These are phyloP conservation scores for Ophidiomyces ophidiicola DNA, from an alignment of 2,329 filamentous ascomycete genomes.

Conservation along the genomic window DNA sequence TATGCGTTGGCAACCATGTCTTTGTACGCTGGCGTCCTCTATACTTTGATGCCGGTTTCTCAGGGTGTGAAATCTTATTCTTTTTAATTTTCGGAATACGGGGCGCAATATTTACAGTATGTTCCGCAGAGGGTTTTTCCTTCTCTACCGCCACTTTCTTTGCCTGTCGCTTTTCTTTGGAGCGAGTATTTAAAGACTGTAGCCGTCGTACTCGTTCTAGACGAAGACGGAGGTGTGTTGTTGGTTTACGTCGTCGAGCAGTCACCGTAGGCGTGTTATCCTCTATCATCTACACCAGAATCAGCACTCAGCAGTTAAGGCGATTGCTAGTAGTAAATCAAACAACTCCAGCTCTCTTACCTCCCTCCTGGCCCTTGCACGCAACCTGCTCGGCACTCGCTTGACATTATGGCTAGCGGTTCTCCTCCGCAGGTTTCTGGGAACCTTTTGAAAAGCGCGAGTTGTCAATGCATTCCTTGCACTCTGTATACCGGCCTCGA, in stretches of 20 bases:
- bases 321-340: background rate
- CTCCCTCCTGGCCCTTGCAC: conserved; percentile 54
- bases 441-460: conserved; percentile 83
- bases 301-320: background rate
- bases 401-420: conserved; percentile 95
- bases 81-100: conserved; percentile 55
- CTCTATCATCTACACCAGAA: conserved; percentile 55
- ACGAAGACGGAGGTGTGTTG: conserved; percentile 40
- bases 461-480: conserved; percentile 53
- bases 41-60: conserved; percentile 55
- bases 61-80: conserved; percentile 54
- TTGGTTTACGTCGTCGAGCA: conserved; percentile 38
- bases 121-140: conserved; percentile 12
- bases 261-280: conserved; percentile 82
- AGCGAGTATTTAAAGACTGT: conserved; percentile 44
- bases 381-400: conserved; percentile 66
- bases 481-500: conserved; percentile 69
- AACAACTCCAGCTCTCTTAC: conserved; percentile 23
- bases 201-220: conserved; percentile 65
- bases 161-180: conserved; percentile 29
- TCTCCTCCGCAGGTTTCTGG: conserved; percentile 66
- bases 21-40: conserved; percentile 77
- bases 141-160: conserved; percentile 33
- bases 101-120: conserved; percentile 26
- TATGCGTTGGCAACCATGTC: conserved; percentile 87